phyloP scores from a whole-genome alignment of 805 yeast species.

The Yarrowia yakushimensis region DNA sequence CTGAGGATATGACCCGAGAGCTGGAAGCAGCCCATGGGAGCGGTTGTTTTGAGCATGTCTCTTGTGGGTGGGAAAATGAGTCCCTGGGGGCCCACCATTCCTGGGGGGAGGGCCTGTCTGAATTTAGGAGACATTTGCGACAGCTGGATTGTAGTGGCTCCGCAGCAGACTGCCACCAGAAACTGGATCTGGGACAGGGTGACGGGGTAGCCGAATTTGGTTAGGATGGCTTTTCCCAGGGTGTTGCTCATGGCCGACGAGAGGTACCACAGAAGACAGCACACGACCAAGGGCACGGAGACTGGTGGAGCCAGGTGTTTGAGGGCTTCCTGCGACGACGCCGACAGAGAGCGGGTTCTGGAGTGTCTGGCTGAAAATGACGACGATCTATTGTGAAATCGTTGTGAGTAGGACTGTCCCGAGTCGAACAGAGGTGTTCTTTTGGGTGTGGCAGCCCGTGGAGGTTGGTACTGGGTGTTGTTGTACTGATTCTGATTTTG shows the following conservation, averaged over 20 bases:
- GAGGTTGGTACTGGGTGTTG: neutral
- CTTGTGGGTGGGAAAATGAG: conserved; percentile 34
- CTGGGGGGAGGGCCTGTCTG: conserved; percentile 40
- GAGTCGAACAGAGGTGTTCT: conserved; percentile 18
- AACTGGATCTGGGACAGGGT: conserved; percentile 88
- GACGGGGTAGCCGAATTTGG: conserved; percentile 71
- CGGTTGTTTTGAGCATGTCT: conserved; percentile 45
- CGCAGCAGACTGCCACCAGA: conserved; percentile 61
- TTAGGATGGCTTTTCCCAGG: conserved; percentile 72
- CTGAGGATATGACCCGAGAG: conserved; percentile 87
- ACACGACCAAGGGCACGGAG: conserved; percentile 44
- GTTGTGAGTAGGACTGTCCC: conserved; percentile 13
- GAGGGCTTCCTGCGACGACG: conserved; percentile 38
- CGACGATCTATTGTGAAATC: conserved; percentile 19
- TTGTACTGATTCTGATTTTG: neutral
- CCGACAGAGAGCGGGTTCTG: conserved; percentile 31
- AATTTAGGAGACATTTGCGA: conserved; percentile 38
- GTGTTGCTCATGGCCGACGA: conserved; percentile 78
- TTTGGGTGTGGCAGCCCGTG: neutral
- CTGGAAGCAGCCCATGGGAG: conserved; percentile 95
- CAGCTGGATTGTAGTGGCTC: conserved; percentile 45
- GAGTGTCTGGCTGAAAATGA: conserved; percentile 8
- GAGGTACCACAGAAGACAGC: conserved; percentile 78
- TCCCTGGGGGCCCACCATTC: conserved; percentile 33
- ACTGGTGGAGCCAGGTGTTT: conserved; percentile 43